Conservation (phyloP, 192 early-diverging fungal species). For the Entrophospora sp. region DNA sequence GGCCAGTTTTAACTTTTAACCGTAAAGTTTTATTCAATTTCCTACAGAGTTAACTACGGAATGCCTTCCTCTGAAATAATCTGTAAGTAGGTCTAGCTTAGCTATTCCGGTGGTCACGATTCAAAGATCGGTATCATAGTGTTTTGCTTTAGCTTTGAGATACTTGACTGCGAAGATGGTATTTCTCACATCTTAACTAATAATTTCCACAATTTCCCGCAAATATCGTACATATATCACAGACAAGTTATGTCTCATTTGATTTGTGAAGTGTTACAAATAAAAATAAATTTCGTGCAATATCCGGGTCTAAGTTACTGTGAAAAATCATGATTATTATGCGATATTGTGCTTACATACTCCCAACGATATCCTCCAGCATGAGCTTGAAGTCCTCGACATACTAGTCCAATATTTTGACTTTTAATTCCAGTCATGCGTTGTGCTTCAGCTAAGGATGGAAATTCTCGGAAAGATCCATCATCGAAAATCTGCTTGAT, state of each 20-base stretch:
- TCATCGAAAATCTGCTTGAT: slow-evolving; percentile 19
- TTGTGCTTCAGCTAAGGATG: slow-evolving; percentile 10
- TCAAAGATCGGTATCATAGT: too few species aligned
- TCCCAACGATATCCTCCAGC: slow-evolving; percentile 12
- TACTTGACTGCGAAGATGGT: background rate
- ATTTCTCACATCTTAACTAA: background rate
- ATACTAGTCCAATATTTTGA: slow-evolving; percentile 2
- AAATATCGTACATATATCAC: background rate
- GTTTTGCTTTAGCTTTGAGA: too few species aligned
- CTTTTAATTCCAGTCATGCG: slow-evolving; percentile 10
- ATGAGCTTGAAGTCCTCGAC: slow-evolving; percentile 12
- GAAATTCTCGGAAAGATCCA: slow-evolving; percentile 19
- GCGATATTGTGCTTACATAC: slow-evolving; percentile 2
- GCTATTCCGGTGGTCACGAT: too few species aligned
- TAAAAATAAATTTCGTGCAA: background rate
- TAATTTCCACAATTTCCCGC: background rate
- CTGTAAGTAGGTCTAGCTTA: too few species aligned
- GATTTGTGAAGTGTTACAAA: background rate
- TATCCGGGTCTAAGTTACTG: background rate
- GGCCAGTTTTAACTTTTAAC: too few species aligned
- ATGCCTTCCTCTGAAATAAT: too few species aligned
- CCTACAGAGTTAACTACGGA: too few species aligned
- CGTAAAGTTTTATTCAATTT: too few species aligned
- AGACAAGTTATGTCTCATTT: background rate
- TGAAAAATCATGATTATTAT: background rate